Conservation (phyloP, 495 filamentous ascomycete genomes). For the Cercophora scortea region DNA sequence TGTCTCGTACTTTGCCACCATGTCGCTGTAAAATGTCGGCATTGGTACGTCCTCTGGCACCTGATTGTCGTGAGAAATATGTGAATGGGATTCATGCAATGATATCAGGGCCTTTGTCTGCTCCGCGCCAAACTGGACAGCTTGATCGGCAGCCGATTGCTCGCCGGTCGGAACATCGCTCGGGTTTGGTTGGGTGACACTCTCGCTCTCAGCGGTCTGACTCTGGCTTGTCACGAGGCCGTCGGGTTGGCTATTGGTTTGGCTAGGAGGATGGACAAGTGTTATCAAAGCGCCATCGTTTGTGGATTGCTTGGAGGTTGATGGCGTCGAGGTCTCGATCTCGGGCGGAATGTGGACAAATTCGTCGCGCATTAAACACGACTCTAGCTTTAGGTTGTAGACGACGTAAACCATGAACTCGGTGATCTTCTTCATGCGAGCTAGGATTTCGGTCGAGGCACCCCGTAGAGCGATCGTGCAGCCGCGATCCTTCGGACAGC, state of each 20-base stretch:
- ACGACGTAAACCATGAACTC: conserved; percentile 99
- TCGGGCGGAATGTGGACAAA: conserved; percentile 78
- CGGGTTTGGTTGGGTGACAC: conserved; percentile 1
- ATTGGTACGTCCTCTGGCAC: conserved; percentile 81
- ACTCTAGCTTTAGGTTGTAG: conserved; percentile 95
- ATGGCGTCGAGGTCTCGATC: conserved; percentile 20
- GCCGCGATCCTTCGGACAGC: conserved; percentile 84
- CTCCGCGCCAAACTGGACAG: conserved; percentile 1
- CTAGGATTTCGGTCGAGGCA: conserved; percentile 57
- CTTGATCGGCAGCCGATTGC: conserved; percentile 1
- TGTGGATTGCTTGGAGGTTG: conserved; percentile 18
- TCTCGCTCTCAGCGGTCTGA: conserved; percentile 17
- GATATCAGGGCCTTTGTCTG: conserved; percentile 27
- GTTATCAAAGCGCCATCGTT: conserved; percentile 11
- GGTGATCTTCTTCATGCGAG: conserved; percentile 83
- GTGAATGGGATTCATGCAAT: conserved; percentile 37
- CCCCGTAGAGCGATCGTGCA: conserved; percentile 95
- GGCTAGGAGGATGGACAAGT: not conserved
- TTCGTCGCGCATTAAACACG: conserved; percentile 91
- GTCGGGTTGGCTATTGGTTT: conserved; percentile 2
- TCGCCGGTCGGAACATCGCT: not conserved
- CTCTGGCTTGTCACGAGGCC: conserved; percentile 17
- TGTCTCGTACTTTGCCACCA: conserved; percentile 86
- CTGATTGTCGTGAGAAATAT: conserved; percentile 39
- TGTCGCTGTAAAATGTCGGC: conserved; percentile 87